Conservation (phyloP, 2,329 filamentous ascomycete species). For the Tolypocladium pustulatum region DNA sequence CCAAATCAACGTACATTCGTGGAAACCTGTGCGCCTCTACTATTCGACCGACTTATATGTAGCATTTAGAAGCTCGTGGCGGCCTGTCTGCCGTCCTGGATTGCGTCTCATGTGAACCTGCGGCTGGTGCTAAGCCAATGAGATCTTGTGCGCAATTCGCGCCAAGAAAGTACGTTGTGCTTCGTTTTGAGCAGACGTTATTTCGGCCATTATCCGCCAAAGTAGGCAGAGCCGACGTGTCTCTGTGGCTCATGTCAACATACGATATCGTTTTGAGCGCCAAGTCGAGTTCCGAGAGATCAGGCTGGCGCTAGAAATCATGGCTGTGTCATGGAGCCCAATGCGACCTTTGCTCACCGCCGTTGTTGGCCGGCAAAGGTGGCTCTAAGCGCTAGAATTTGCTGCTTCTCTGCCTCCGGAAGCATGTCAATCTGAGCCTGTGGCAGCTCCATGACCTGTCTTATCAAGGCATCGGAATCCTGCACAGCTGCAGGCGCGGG, state of each 20-base stretch:
- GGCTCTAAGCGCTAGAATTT: constrained; percentile 69
- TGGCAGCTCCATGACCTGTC: constrained; percentile 71
- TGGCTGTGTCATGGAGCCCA: neutral
- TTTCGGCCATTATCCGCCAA: neutral
- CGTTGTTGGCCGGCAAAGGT: constrained; percentile 38
- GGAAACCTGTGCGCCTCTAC: neutral
- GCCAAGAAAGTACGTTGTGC: neutral
- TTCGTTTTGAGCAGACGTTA: neutral
- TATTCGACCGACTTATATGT: neutral
- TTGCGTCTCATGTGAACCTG: neutral
- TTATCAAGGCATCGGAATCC: constrained; percentile 63
- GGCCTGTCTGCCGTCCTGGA: neutral
- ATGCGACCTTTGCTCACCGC: constrained; percentile 11
- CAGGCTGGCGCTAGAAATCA: neutral
- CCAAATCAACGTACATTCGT: neutral
- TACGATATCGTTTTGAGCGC: too few relatives aligned
- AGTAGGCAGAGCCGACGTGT: too few relatives aligned
- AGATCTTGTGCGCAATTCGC: neutral
- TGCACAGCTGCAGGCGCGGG: constrained; percentile 26
- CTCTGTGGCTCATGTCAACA: neutral
- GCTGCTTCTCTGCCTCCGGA: constrained; percentile 61
- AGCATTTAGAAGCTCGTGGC: neutral
- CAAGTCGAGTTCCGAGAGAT: neutral
- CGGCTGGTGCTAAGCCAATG: neutral
- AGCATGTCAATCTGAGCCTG: constrained; percentile 72